phyloP scores from a whole-genome alignment of 768 basidiomycete genomes.

The Suillus occidentalis region DNA sequence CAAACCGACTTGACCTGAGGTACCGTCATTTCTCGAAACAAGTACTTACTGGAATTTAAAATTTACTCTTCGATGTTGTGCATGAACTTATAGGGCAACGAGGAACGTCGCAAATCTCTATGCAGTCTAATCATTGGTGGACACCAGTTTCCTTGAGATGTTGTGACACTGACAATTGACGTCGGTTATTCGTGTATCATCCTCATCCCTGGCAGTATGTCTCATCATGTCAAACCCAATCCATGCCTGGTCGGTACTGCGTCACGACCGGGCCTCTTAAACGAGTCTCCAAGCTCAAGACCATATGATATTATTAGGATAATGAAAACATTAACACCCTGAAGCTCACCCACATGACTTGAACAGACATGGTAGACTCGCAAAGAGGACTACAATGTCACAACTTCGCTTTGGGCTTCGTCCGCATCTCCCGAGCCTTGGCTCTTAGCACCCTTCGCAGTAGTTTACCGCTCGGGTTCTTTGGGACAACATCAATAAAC shows the following conservation, averaged over 20 bases:
- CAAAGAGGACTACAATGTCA: slow-evolving; percentile 16
- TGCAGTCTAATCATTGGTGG: no score
- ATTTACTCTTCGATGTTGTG: neutral
- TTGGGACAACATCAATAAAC: slow-evolving; percentile 62
- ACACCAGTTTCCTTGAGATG: neutral
- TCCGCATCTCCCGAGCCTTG: slow-evolving; percentile 35
- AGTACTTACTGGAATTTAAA: neutral
- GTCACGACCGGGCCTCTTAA: no score
- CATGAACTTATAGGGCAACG: neutral
- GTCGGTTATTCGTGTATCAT: neutral
- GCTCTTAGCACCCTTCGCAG: slow-evolving; percentile 56
- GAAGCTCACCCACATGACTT: no score
- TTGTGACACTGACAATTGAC: neutral
- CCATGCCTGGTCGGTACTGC: neutral
- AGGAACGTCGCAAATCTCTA: neutral
- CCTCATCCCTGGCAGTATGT: neutral
- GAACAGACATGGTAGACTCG: neutral
- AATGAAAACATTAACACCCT: no score
- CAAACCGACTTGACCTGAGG: no score
- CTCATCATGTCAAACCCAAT: neutral
- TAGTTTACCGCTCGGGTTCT: slow-evolving; percentile 72
- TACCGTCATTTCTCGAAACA: neutral
- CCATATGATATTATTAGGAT: no score
- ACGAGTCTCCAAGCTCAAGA: no score
- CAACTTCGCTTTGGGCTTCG: slow-evolving; percentile 25